These are phyloP conservation scores for Exophiala sp. DNA, from an alignment of 2,329 filamentous ascomycete genomes.

Conservation along the genomic window DNA sequence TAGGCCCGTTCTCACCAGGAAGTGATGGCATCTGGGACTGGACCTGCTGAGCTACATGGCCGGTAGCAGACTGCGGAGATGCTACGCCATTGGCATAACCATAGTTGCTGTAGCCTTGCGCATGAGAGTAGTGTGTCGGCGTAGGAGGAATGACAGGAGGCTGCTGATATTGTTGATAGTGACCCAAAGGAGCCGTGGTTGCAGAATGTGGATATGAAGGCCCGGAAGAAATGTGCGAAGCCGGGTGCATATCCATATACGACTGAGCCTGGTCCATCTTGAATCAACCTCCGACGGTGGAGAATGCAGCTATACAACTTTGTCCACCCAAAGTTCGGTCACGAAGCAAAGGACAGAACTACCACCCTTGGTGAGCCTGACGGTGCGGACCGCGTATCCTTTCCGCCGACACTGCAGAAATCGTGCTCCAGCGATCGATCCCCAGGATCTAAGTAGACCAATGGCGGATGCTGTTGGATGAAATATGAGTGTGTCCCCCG, in stretches of 20 bases:
- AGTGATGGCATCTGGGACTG: constrained; percentile 67
- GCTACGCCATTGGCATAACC: constrained; percentile 70
- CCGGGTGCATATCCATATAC: constrained; percentile 74
- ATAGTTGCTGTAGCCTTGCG: constrained; percentile 61
- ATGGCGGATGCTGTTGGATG: background rate
- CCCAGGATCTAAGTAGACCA: background rate
- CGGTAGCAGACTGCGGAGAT: constrained; percentile 66
- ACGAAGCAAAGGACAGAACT: constrained; percentile 20
- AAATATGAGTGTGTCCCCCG: constrained; percentile 7
- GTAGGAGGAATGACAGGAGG: constrained; percentile 68
- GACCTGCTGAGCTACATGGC: constrained; percentile 60
- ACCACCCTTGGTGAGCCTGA: constrained; percentile 14
- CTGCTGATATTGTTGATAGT: constrained; percentile 71
- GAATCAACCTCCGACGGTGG: constrained; percentile 6
- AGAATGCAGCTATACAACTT: constrained; percentile 6
- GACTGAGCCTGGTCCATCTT: constrained; percentile 75
- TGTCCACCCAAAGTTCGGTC: constrained; percentile 10
- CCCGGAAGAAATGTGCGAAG: constrained; percentile 68
- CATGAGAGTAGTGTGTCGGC: constrained; percentile 60
- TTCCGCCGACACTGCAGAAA: too few relatives aligned
- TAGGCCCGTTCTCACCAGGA: constrained; percentile 41
- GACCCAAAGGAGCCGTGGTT: constrained; percentile 64
- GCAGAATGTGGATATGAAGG: constrained; percentile 72
- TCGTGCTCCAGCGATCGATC: background rate
- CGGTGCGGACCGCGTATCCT: background rate